phyloP scores from a whole-genome alignment of 805 yeast genomes.

The Ogataea populi-albae region DNA sequence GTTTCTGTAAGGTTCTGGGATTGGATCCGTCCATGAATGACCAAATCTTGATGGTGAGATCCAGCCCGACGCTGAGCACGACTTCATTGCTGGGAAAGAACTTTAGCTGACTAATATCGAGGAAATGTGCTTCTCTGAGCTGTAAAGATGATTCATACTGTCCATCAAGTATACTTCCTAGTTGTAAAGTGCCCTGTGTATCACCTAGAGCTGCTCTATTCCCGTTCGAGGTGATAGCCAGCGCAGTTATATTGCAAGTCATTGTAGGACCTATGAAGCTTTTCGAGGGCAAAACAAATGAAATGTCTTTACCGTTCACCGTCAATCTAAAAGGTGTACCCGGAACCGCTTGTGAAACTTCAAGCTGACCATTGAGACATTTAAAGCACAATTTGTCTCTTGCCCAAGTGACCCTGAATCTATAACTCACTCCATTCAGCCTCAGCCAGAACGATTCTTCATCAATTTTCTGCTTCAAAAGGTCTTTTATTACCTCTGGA shows the following conservation, averaged over 20 bases:
- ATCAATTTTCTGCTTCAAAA: constrained; percentile 7
- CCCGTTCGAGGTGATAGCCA: constrained; percentile 11
- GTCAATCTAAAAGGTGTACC: constrained; percentile 1
- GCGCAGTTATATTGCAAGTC: constrained; percentile 2
- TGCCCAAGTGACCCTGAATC: constrained; percentile 4
- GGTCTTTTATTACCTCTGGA: constrained; percentile 15
- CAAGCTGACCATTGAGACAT: constrained; percentile 2
- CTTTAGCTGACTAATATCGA: constrained; percentile 40
- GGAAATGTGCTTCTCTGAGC: constrained; percentile 45
- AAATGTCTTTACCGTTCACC: not conserved
- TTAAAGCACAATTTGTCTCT: not conserved
- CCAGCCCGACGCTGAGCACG: constrained; percentile 54
- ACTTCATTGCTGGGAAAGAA: constrained; percentile 70
- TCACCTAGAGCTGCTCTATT: constrained; percentile 17
- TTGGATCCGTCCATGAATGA: constrained; percentile 43
- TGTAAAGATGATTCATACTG: not conserved
- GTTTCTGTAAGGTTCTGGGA: constrained; percentile 52
- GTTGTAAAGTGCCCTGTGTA: constrained; percentile 13
- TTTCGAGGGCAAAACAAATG: constrained; percentile 3
- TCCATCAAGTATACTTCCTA: constrained; percentile 8
- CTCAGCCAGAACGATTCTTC: constrained; percentile 17
- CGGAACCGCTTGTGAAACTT: constrained; percentile 1
- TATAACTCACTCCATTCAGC: constrained; percentile 6
- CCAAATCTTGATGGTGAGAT: constrained; percentile 63
- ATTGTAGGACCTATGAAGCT: too few relatives aligned